These are phyloP conservation scores for Ophiostoma triangulosporum DNA, from an alignment of 2,329 filamentous ascomycete genomes.

Conservation along the genomic window DNA sequence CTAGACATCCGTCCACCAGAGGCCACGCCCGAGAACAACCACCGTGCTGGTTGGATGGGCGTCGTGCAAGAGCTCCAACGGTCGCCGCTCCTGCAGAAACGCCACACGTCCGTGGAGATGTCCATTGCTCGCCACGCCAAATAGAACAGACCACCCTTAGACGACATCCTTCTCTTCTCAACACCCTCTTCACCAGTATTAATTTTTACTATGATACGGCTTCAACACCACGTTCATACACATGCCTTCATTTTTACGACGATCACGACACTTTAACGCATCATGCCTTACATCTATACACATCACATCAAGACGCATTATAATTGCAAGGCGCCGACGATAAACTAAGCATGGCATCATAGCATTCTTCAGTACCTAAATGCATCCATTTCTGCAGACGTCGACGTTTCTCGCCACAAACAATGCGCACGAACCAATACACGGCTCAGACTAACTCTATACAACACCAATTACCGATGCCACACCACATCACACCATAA, in stretches of 20 bases:
- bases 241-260: not conserved
- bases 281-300: not conserved
- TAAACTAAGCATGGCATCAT: too few species aligned
- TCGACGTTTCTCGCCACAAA: not conserved
- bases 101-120: conserved; percentile 48
- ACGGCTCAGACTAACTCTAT: not conserved
- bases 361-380: not conserved
- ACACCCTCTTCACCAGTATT: not conserved
- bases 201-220: not conserved
- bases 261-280: not conserved
- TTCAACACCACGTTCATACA: not conserved
- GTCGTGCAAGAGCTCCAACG: conserved; percentile 50
- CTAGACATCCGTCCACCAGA: conserved; percentile 26
- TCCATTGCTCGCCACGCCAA: conserved; percentile 27
- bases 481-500: not conserved
- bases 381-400: not conserved
- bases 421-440: not conserved
- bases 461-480: too few species aligned
- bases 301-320: not conserved
- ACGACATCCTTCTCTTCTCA: not conserved
- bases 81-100: conserved; percentile 45
- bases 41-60: conserved; percentile 46
- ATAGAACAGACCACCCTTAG: not conserved
- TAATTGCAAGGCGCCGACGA: not conserved
- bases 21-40: conserved; percentile 31